A percentile compares a stretch with the other conserved stretches of the same genome.
phyloP scores from a whole-genome alignment of 164 flowering plant genomes.

The Vitis riparia region DNA sequence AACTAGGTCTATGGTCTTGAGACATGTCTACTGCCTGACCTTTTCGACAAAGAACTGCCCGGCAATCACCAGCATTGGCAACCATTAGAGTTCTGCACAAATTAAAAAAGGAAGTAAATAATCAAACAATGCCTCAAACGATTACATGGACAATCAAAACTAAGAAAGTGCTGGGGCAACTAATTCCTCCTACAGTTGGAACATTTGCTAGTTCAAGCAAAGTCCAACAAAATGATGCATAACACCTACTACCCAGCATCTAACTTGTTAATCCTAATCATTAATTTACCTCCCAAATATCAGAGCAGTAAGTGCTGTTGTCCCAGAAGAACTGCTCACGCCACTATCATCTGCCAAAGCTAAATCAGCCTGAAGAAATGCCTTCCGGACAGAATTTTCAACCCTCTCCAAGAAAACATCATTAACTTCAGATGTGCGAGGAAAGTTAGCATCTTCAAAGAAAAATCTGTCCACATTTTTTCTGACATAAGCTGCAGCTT shows the following conservation, averaged over 20 bases:
- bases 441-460: conserved; percentile 70
- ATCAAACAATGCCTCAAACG: neutral
- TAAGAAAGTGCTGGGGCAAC: no score
- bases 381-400: conserved; percentile 51
- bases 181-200: no score
- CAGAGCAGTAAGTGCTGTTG: conserved; percentile 82
- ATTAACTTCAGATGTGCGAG: conserved; percentile 46
- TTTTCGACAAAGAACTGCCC: conserved; percentile 86
- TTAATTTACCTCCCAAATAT: conserved; percentile 66
- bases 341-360: conserved; percentile 73
- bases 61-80: conserved; percentile 91
- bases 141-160: neutral
- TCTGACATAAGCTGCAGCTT: conserved; percentile 77
- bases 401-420: conserved; percentile 49
- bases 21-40: conserved; percentile 84
- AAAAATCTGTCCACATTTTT: conserved; percentile 62
- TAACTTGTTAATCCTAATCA: neutral
- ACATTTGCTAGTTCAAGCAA: no score
- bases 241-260: no score
- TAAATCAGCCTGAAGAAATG: conserved; percentile 71
- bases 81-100: conserved; percentile 61
- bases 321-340: conserved; percentile 72
- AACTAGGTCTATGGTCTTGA: conserved; percentile 72
- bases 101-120: neutral
- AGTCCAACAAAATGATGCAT: no score